phyloP scores from a whole-genome alignment of 2,329 filamentous ascomycete species.

The Raffaelea arxii region DNA sequence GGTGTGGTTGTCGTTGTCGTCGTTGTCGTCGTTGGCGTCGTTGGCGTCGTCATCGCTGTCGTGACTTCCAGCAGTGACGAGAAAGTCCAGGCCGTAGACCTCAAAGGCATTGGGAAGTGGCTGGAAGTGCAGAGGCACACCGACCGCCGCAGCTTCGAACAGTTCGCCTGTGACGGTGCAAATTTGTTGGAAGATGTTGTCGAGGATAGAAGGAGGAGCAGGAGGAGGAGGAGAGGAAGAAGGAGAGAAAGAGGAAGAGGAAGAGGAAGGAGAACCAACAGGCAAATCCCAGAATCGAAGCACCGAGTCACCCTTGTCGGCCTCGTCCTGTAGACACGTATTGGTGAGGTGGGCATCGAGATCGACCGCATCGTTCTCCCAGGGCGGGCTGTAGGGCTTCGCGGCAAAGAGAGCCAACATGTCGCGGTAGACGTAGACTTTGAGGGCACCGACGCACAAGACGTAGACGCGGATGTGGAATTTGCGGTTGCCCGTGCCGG shows the following conservation, averaged over 20 bases:
- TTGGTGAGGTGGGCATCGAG: slow-evolving; percentile 83
- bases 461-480: slow-evolving; percentile 95
- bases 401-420: slow-evolving; percentile 93
- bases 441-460: slow-evolving; percentile 65
- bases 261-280: too few species aligned
- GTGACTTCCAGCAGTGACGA: too few species aligned
- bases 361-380: slow-evolving; percentile 30
- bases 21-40: slow-evolving; percentile 2
- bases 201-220: slow-evolving; percentile 21
- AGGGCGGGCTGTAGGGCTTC: slow-evolving; percentile 59
- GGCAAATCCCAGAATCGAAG: slow-evolving; percentile 60
- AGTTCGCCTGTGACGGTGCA: slow-evolving; percentile 62
- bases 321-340: slow-evolving; percentile 71
- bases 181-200: slow-evolving; percentile 63
- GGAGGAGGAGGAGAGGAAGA: too few species aligned
- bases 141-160: slow-evolving; percentile 77
- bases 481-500: slow-evolving; percentile 57
- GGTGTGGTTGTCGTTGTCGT: slow-evolving; percentile 24
- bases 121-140: slow-evolving; percentile 87
- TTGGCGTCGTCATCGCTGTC: too few species aligned
- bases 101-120: slow-evolving; percentile 83
- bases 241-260: too few species aligned
- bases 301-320: slow-evolving; percentile 53
- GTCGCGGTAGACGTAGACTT: slow-evolving; percentile 75
- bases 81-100: slow-evolving; percentile 82